Base-by-base conservation (phyloP, 2,329 filamentous ascomycete species). In the Juglanconis juglandina region DNA sequence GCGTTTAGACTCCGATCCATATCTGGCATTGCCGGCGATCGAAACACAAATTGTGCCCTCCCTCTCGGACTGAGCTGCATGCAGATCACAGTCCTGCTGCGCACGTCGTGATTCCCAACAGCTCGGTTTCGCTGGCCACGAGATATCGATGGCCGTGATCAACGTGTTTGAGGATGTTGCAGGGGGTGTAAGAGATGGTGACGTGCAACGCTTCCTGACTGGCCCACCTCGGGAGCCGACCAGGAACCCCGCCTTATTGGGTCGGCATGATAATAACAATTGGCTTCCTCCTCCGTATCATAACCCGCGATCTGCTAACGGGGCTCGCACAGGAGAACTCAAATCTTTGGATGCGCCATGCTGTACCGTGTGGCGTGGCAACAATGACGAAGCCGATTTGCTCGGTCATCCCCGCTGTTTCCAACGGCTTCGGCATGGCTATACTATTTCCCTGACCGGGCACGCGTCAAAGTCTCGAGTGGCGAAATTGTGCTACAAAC, bases 161-260 rank as follows among this genome's bases (percentile, higher is more conserved):
- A 35, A 54, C 49, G 61, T 67, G 66, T 68, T 68, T 67, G 64
- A 67, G 66, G 56, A 61, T 58, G 55, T 51, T 66, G 65, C 65
- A 66, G 61, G 65, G 66, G 66, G 57, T 53, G 50, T 10, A 35
- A 39, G 53, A 61, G 53, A 44, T 60, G 61, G 61, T 60, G 61
- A 58, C 53, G 50, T 50, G 61, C 50, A 30, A 32, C 5, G 13
- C 35, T 17, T 44, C 55, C 51, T 61, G 49, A 63, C 54, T 63
- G 58, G 58, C 17, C 30, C 32, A 48, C 11, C 39, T 33, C 34
- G 53, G 47, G n/a, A 24, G 33, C 48, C 39, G 24, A 35, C 54
- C 37, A 58, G 59, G 58, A 56, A 48, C 46, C 39, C 50, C 50
- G 41, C 32, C 41, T 33, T 48, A 50, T 44, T 33, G 55, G 24